phyloP scores from a whole-genome alignment of 805 yeast species.

The Schizosaccharomyces lindneri region DNA sequence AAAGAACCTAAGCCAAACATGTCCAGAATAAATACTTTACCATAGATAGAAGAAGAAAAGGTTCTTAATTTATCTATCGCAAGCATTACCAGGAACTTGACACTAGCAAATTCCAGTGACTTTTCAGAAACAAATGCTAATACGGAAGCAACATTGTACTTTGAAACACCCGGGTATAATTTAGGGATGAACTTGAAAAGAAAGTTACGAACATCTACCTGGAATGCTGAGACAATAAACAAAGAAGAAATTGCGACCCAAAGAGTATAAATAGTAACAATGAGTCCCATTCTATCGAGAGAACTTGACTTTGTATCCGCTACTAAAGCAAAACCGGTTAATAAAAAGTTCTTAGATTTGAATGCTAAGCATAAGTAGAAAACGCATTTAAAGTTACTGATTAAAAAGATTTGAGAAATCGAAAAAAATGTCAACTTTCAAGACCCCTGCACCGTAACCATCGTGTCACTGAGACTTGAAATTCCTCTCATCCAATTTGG shows the following conservation, averaged over 20 bases:
- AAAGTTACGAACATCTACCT: not conserved
- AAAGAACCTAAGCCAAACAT: not conserved
- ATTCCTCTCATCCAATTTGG: not conserved
- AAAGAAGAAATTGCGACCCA: not conserved
- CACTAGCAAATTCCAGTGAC: not conserved
- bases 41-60: not conserved
- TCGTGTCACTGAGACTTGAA: not conserved
- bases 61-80: not conserved
- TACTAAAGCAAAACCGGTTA: not conserved
- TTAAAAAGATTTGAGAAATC: not conserved
- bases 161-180: not conserved
- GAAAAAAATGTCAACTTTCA: not conserved
- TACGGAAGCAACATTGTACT: not conserved
- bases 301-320: not conserved
- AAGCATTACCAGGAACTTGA: not conserved
- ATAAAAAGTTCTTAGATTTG: not conserved
- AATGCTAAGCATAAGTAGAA: not conserved
- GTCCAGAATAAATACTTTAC: not conserved
- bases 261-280: not conserved
- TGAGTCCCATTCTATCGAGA: not conserved
- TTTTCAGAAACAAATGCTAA: not conserved
- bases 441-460: slow-evolving; percentile 2
- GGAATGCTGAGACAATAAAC: not conserved
- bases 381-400: not conserved
- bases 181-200: not conserved